These are phyloP conservation scores for Solidago caesia DNA, from an alignment of 129 eudicot species.

Conservation along the genomic window DNA sequence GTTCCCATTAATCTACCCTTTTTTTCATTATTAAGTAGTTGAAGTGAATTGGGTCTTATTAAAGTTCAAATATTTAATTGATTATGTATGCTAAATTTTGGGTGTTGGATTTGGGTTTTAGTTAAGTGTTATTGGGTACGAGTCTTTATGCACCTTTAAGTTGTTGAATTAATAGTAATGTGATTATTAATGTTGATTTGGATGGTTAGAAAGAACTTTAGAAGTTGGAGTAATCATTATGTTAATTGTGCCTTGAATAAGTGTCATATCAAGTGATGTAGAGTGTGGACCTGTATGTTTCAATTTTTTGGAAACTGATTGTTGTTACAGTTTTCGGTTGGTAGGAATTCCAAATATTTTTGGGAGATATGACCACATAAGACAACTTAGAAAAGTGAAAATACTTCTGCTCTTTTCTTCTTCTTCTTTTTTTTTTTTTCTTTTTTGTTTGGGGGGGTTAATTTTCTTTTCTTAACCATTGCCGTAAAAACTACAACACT, in stretches of 20 bases:
- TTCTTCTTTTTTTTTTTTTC: not conserved
- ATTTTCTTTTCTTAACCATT: not conserved
- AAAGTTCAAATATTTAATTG: not conserved
- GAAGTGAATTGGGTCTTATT: not conserved
- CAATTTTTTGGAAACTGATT: constrained; percentile 11
- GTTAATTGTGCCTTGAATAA: not conserved
- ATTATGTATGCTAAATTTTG: not conserved
- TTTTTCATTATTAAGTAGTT: too few relatives aligned
- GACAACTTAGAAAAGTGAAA: constrained; percentile 3
- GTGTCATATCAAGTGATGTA: constrained; percentile 32
- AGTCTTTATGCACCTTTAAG: not conserved
- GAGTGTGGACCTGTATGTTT: constrained; percentile 14
- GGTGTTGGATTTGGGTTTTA: not conserved
- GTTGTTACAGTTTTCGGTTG: constrained; percentile 31
- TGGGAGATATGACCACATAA: constrained; percentile 12
- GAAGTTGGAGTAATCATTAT: not conserved
- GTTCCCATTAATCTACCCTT: too few relatives aligned
- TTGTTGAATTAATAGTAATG: too few relatives aligned
- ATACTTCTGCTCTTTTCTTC: not conserved
- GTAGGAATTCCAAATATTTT: constrained; percentile 26
- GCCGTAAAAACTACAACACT: not conserved
- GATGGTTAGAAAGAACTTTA: not conserved
- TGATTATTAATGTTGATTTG: not conserved
- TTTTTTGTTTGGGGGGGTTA: too few relatives aligned
- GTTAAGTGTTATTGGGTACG: not conserved